A percentile compares a stretch with the other conserved stretches of the same genome.
phyloP scores from a whole-genome alignment of 129 eudicot genomes.

The Sambucus nigra region DNA sequence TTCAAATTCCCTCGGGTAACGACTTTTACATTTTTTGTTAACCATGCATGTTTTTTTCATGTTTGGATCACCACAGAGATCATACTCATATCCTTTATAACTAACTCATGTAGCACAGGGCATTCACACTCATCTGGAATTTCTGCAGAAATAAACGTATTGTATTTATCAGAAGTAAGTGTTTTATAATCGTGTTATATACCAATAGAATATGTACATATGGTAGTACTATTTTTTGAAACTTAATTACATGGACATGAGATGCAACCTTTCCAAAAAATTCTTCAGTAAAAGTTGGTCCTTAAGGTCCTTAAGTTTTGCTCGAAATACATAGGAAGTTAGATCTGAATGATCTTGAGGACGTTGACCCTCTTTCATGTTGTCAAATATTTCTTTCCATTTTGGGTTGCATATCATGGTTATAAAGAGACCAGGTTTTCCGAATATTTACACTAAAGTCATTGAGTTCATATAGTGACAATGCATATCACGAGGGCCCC shows the following conservation, averaged over 20 bases:
- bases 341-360: slow-evolving; percentile 5
- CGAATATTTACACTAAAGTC: slow-evolving; percentile 8
- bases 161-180: not conserved
- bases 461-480: slow-evolving; percentile 10
- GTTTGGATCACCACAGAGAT: slow-evolving; percentile 8
- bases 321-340: not conserved
- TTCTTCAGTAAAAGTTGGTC: slow-evolving; percentile 7
- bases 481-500: slow-evolving; percentile 17
- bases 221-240: slow-evolving; percentile 11
- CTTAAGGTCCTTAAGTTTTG: not conserved
- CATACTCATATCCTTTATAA: slow-evolving; percentile 22
- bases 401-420: slow-evolving; percentile 18
- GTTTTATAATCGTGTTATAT: not conserved
- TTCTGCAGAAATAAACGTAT: slow-evolving; percentile 6
- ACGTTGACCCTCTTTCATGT: not conserved
- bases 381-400: slow-evolving; percentile 3
- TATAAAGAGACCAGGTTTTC: slow-evolving; percentile 14
- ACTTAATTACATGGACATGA: slow-evolving; percentile 12
- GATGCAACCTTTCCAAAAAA: slow-evolving; percentile 11
- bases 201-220: slow-evolving; percentile 10
- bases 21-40: not conserved
- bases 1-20: not conserved
- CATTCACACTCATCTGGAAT: slow-evolving; percentile 5
- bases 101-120: not conserved
- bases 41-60: slow-evolving; percentile 3